A percentile compares a stretch with the other conserved stretches of the same genome.
Conservation (phyloP, 1,139 yeast genomes). For the Candida buenavistaensis region DNA sequence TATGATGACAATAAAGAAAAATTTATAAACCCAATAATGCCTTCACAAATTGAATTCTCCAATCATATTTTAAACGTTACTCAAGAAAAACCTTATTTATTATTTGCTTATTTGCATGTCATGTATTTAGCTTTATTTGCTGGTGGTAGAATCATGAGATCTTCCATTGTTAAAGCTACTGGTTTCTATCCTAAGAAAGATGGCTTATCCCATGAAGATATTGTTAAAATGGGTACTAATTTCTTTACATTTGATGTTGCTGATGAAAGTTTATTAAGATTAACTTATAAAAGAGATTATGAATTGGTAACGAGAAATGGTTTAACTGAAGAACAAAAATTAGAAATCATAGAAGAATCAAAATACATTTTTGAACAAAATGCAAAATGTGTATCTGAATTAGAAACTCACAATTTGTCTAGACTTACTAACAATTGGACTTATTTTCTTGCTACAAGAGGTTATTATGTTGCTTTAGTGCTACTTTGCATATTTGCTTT, state of each 20-base stretch:
- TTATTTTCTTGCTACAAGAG: slow-evolving; percentile 53
- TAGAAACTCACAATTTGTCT: slow-evolving; percentile 61
- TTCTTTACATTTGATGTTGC: slow-evolving; percentile 71
- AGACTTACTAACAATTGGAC: slow-evolving; percentile 57
- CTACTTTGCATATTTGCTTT: slow-evolving; percentile 24
- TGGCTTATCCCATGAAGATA: slow-evolving; percentile 62
- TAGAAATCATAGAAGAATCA: slow-evolving; percentile 68
- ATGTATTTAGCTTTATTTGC: slow-evolving; percentile 86
- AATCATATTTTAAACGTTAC: slow-evolving; percentile 58
- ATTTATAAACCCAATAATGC: slow-evolving; percentile 56
- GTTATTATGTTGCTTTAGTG: slow-evolving; percentile 39
- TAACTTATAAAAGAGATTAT: slow-evolving; percentile 70
- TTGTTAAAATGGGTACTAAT: slow-evolving; percentile 63
- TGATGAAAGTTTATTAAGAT: slow-evolving; percentile 65
- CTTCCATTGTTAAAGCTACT: slow-evolving; percentile 62
- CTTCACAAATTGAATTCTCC: slow-evolving; percentile 61
- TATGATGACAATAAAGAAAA: slow-evolving; percentile 57
- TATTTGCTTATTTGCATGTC: slow-evolving; percentile 84
- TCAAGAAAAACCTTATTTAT: slow-evolving; percentile 62
- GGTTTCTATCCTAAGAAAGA: slow-evolving; percentile 75
- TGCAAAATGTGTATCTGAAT: slow-evolving; percentile 59
- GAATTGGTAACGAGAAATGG: slow-evolving; percentile 72
- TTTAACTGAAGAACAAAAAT: slow-evolving; percentile 68
- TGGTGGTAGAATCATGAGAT: slow-evolving; percentile 76
- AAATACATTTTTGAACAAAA: slow-evolving; percentile 66